Evolutionary conservation across 805 yeast species (phyloP).

Genomic region (Yarrowia sp.): DNA sequence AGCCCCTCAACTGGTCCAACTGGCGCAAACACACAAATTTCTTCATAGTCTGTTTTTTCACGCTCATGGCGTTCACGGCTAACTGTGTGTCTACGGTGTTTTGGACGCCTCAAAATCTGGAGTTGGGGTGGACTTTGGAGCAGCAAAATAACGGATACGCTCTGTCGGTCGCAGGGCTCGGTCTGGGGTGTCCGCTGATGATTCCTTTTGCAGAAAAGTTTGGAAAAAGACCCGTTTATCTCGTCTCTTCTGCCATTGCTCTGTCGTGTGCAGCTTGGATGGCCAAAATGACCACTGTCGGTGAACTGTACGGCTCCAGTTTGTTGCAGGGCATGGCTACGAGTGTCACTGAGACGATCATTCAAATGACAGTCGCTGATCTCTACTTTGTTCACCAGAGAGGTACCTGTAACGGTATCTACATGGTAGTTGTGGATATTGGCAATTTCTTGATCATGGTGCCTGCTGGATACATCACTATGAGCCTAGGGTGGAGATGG

Average conservation of each 20-base stretch:
- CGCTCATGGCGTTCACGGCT: conserved; percentile 37
- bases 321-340: conserved; percentile 33
- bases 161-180: conserved; percentile 38
- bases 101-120: conserved; percentile 38
- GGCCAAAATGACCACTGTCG: conserved; percentile 38
- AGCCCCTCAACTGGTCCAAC: conserved; percentile 40
- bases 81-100: conserved; percentile 35
- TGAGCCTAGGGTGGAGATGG: conserved; percentile 45
- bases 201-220: conserved; percentile 40
- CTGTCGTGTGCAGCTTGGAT: conserved; percentile 36
- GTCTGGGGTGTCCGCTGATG: conserved; percentile 40
- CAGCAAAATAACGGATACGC: conserved; percentile 40
- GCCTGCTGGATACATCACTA: conserved; percentile 44
- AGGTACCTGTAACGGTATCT: conserved; percentile 44
- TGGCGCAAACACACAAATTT: conserved; percentile 32
- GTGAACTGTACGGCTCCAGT: conserved; percentile 37
- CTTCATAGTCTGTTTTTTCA: conserved; percentile 36
- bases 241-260: conserved; percentile 25
- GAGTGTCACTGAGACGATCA: conserved; percentile 40
- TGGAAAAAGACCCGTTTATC: conserved; percentile 41
- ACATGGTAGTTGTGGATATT: conserved; percentile 43
- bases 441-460: conserved; percentile 44
- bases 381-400: conserved; percentile 45
- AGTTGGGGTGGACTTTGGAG: conserved; percentile 38
- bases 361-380: conserved; percentile 44